Evolutionary conservation across 345 rosid species (phyloP).

Genomic region (Brassica carinata): DNA sequence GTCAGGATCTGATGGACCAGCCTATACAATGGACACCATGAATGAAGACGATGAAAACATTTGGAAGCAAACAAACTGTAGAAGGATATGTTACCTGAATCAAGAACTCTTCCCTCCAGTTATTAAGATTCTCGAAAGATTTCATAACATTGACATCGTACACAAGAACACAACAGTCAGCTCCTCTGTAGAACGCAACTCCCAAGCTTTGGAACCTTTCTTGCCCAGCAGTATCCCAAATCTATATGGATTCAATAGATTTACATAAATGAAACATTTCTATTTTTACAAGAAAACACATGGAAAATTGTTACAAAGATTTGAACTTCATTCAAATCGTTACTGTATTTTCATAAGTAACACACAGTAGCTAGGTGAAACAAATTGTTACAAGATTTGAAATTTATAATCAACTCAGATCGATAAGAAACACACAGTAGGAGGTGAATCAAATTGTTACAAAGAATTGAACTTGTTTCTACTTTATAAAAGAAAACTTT

Average conservation of each 20-base stretch:
- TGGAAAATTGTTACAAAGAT: not conserved
- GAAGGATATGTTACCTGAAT: constrained; percentile 56
- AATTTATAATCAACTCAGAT: no score
- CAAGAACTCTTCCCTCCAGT: constrained; percentile 90
- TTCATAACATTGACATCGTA: constrained; percentile 86
- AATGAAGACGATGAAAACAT: constrained; percentile 1
- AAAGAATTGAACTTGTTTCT: no score
- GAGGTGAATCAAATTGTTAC: no score
- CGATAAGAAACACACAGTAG: no score
- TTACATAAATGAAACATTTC: not conserved
- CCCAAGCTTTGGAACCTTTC: constrained; percentile 91
- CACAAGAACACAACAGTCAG: constrained; percentile 91
- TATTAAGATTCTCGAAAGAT: constrained; percentile 85
- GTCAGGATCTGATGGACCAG: constrained; percentile 86
- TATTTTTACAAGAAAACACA: not conserved
- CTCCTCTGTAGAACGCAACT: constrained; percentile 86
- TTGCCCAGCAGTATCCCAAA: constrained; percentile 96
- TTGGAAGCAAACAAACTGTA: not conserved
- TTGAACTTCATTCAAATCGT: not conserved
- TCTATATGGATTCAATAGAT: constrained; percentile 31
- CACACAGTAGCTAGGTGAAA: no score
- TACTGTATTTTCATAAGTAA: no score
- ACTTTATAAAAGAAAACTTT: no score
- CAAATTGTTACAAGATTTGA: not conserved
- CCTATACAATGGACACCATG: constrained; percentile 46